These are phyloP conservation scores for Podila epicladia DNA, from an alignment of 192 early-diverging fungal species.

Conservation along the genomic window DNA sequence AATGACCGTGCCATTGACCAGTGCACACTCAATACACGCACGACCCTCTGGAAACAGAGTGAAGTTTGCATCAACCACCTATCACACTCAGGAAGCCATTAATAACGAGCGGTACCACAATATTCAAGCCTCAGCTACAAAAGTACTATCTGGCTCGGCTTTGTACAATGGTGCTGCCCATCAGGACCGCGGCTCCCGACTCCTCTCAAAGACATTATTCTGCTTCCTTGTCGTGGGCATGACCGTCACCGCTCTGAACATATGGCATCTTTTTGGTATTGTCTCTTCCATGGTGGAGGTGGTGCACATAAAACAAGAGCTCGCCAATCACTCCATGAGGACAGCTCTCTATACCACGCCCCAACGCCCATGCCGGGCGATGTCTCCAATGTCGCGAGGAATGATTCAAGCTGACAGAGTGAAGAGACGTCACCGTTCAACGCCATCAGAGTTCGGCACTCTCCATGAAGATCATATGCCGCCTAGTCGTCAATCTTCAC, in stretches of 20 bases:
- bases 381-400: not conserved
- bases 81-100: not conserved
- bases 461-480: not conserved
- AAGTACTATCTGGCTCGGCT: not conserved
- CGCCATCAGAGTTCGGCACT: not conserved
- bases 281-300: constrained; percentile 17
- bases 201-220: not conserved
- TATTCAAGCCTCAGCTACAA: not conserved
- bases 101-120: not conserved
- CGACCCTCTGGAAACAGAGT: not conserved
- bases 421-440: no score
- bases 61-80: not conserved
- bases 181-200: not conserved
- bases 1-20: not conserved
- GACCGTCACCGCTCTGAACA: constrained; percentile 13
- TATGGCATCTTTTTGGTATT: constrained; percentile 15
- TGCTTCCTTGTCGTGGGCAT: not conserved
- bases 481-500: not conserved
- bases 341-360: not conserved
- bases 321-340: not conserved
- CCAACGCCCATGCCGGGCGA: not conserved
- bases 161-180: not conserved
- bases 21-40: not conserved
- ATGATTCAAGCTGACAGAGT: not conserved
- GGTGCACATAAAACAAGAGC: not conserved